A percentile compares a stretch with the other conserved stretches of the same genome.
Evolutionary conservation across 1,284 basidiomycete species (phyloP).

Genomic region (Leccinum ponderosum): DNA sequence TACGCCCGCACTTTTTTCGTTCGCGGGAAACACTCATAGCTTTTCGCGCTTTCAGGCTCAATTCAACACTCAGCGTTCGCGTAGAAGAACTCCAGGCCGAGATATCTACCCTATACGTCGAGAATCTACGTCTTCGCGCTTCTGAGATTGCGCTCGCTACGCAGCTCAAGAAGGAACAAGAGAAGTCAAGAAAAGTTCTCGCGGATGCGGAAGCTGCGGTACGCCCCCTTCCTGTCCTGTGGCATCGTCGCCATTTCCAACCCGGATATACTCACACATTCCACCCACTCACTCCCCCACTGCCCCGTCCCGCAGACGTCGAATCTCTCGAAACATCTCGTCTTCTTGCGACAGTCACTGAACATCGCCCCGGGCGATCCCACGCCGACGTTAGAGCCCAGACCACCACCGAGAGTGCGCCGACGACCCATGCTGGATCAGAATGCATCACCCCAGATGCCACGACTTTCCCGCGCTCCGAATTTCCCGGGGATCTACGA

Average conservation of each 20-base stretch:
- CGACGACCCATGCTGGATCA: conserved; percentile 39
- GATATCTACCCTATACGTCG: conserved; percentile 74
- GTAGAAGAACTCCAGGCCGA: conserved; percentile 82
- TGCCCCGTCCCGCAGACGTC: conserved; percentile 45
- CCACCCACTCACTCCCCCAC: neutral
- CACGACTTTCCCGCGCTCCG: conserved; percentile 64
- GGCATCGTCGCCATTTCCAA: conserved; percentile 11
- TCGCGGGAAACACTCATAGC: conserved; percentile 9
- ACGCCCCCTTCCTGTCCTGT: conserved; percentile 34
- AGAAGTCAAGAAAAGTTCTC: conserved; percentile 69
- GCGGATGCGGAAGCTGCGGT: conserved; percentile 74
- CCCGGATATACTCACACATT: conserved; percentile 4
- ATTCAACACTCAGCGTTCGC: conserved; percentile 77
- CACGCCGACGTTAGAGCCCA: conserved; percentile 41
- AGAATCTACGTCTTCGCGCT: conserved; percentile 77
- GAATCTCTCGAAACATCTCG: conserved; percentile 63
- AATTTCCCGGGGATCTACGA: conserved; percentile 66
- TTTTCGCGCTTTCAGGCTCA: conserved; percentile 53
- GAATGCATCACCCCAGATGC: conserved; percentile 48
- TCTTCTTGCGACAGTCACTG: conserved; percentile 61
- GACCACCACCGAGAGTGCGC: conserved; percentile 49
- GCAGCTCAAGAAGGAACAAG: conserved; percentile 75
- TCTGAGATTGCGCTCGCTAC: conserved; percentile 74
- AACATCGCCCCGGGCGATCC: conserved; percentile 39
- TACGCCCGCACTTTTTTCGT: conserved; percentile 32